phyloP scores from a whole-genome alignment of 2,329 filamentous ascomycete genomes.

The Alternaria sp. region DNA sequence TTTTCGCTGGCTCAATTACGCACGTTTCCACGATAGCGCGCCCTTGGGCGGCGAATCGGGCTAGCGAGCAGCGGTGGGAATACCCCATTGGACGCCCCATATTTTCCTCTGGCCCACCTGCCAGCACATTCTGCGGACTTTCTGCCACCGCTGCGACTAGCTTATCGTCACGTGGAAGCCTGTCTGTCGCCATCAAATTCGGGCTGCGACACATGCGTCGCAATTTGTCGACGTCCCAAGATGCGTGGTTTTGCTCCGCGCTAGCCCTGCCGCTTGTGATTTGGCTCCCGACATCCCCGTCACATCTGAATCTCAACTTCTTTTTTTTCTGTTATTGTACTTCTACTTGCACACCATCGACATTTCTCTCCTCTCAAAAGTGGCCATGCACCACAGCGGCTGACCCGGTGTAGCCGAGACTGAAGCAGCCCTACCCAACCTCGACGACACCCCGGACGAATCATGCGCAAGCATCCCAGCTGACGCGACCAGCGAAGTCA shows the following conservation, averaged over 20 bases:
- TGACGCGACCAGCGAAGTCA: slow-evolving; percentile 15
- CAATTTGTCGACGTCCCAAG: slow-evolving; percentile 35
- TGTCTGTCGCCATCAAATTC: slow-evolving; percentile 25
- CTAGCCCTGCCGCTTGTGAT: slow-evolving; percentile 22
- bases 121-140: slow-evolving; percentile 23
- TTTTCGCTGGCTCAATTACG: slow-evolving; percentile 7
- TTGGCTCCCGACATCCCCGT: slow-evolving; percentile 25
- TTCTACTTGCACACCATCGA: slow-evolving; percentile 12
- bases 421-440: background rate
- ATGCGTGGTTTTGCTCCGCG: slow-evolving; percentile 31
- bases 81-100: slow-evolving; percentile 21
- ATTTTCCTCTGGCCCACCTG: slow-evolving; percentile 22
- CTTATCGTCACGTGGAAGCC: slow-evolving; percentile 40
- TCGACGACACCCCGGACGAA: slow-evolving; percentile 5
- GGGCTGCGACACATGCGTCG: slow-evolving; percentile 40
- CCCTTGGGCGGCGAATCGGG: slow-evolving; percentile 23
- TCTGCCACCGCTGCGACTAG: slow-evolving; percentile 25
- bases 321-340: slow-evolving; percentile 7
- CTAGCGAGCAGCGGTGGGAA: slow-evolving; percentile 22
- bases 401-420: slow-evolving; percentile 20
- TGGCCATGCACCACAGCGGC: slow-evolving; percentile 4
- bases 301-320: slow-evolving; percentile 15
- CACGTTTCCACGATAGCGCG: slow-evolving; percentile 21
- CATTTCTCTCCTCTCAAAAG: background rate
- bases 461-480: slow-evolving; percentile 15